Conservation (phyloP, 2,329 filamentous ascomycete species). For the Sporothrix pseudoabietina region DNA sequence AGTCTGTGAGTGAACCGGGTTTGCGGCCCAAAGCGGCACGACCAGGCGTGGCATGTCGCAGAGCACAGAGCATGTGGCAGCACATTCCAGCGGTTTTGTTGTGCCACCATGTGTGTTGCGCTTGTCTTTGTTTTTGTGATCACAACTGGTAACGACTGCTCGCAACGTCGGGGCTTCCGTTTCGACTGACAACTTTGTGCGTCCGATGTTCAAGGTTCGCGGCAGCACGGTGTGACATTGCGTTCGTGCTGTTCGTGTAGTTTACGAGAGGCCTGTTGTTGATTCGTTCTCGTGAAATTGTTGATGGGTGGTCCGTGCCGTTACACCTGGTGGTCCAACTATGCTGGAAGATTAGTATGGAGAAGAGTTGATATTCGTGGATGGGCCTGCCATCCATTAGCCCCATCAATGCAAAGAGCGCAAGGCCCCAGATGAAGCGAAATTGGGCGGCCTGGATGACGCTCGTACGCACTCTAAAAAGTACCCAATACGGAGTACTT, state of each 20-base stretch:
- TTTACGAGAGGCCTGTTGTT: not conserved
- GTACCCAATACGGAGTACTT: not conserved
- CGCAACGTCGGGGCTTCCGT: not conserved
- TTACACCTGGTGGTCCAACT: not conserved
- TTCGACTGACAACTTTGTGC: not conserved
- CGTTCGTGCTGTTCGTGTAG: not conserved
- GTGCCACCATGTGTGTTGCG: not conserved
- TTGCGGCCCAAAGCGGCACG: not conserved
- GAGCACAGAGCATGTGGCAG: conserved; percentile 14
- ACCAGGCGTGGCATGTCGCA: not conserved
- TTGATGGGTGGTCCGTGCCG: not conserved
- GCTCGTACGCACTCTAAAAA: not conserved
- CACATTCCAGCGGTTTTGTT: conserved; percentile 7
- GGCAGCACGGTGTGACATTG: not conserved
- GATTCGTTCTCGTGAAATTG: not conserved
- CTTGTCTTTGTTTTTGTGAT: not conserved
- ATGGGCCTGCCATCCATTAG: not conserved
- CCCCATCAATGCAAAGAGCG: conserved; percentile 3
- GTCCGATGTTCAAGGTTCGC: not conserved
- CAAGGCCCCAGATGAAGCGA: not conserved
- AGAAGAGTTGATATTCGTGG: not conserved
- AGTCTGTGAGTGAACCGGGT: not conserved
- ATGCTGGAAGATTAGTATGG: conserved; percentile 19
- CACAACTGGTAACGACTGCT: not conserved
- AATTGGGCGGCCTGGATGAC: not conserved